These are phyloP conservation scores for Podaxis rugospora DNA, from an alignment of 768 basidiomycete genomes.

Conservation along the genomic window DNA sequence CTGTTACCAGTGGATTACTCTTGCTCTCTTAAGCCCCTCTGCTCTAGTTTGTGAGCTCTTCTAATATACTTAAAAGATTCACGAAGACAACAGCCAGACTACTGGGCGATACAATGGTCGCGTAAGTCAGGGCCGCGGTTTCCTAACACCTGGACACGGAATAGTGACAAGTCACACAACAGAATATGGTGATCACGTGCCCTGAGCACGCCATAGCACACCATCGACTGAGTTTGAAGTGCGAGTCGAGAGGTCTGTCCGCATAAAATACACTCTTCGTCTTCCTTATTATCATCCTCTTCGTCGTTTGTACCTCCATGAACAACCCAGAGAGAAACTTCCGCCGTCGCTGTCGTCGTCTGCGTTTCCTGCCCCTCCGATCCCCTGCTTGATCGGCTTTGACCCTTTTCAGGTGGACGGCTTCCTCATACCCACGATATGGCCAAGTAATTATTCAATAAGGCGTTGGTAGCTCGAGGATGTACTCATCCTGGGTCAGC, in stretches of 20 bases:
- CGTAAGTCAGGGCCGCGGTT: not conserved
- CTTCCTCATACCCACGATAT: not conserved
- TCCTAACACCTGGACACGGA: not conserved
- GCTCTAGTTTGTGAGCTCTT: no score
- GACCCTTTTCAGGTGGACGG: not conserved
- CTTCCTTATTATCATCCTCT: not conserved
- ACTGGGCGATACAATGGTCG: not conserved
- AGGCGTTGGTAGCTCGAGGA: not conserved
- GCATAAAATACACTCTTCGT: constrained; percentile 12
- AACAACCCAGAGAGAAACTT: not conserved
- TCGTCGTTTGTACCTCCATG: constrained; percentile 7
- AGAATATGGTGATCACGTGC: not conserved
- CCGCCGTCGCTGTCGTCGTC: not conserved
- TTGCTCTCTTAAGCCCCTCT: no score
- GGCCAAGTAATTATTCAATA: not conserved
- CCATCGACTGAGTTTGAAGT: constrained; percentile 40
- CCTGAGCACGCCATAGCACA: constrained; percentile 36
- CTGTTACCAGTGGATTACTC: no score
- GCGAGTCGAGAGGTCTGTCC: constrained; percentile 23
- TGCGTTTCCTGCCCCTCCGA: not conserved
- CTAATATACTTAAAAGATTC: not conserved
- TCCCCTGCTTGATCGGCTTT: not conserved
- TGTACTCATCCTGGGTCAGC: no score
- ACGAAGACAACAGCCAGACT: not conserved
- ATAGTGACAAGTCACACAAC: no score